Percentiles rank a stretch among this genome's conserved stretches.
These are phyloP conservation scores for Paramecium tetraurelia DNA, from an alignment of 73 alveolate genomes.

Conservation along the genomic window DNA sequence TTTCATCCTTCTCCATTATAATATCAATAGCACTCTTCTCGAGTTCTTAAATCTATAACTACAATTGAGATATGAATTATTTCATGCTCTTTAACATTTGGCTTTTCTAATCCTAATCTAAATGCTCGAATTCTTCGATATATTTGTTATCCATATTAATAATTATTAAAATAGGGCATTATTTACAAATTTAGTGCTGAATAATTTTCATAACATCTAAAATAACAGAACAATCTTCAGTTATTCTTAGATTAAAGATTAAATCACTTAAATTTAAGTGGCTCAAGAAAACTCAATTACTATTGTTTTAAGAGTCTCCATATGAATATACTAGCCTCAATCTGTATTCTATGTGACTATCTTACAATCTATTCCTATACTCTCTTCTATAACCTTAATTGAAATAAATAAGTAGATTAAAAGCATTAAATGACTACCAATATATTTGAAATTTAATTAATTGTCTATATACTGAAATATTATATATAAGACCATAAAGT, in stretches of 20 bases:
- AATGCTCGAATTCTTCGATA: background rate
- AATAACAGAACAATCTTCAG: background rate
- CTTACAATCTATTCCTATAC: too few relatives aligned
- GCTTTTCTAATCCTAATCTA: constrained; percentile 24
- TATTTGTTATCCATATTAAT: background rate
- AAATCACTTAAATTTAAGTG: background rate
- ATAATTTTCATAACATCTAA: background rate
- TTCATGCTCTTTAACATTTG: background rate
- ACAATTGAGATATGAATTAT: background rate
- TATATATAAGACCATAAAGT: background rate
- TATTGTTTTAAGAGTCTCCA: background rate
- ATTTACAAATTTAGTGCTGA: background rate
- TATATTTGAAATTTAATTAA: background rate
- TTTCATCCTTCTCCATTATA: constrained; percentile 39
- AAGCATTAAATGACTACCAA: background rate
- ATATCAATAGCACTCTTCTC: constrained; percentile 43
- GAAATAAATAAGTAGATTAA: background rate
- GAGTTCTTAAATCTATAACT: background rate
- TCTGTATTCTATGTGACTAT: background rate
- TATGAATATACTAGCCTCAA: background rate
- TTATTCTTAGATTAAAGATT: background rate
- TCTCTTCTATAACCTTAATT: too few relatives aligned
- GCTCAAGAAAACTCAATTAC: background rate
- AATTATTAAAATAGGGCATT: background rate
- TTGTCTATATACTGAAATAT: background rate